Conservation (phyloP, 805 yeast genomes). For the Wickerhamia fluorescens region DNA sequence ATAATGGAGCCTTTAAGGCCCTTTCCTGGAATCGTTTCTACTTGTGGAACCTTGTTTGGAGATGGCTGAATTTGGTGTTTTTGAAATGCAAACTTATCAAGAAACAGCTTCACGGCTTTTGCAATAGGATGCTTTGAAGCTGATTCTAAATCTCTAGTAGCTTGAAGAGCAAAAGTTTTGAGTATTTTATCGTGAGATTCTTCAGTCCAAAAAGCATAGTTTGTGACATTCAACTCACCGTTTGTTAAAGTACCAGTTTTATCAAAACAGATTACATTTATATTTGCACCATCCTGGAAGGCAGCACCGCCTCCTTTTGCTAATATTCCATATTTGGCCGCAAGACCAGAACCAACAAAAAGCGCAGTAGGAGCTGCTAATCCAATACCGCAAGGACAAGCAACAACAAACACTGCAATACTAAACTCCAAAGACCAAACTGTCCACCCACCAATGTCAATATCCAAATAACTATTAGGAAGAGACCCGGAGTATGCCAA, state of each 20-base stretch:
- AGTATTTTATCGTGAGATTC: conserved; percentile 11
- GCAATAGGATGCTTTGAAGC: conserved; percentile 68
- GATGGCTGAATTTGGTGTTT: conserved; percentile 11
- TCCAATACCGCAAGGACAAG: conserved; percentile 84
- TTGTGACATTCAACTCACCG: conserved; percentile 53
- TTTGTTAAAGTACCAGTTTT: conserved; percentile 76
- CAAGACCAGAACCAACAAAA: conserved; percentile 72
- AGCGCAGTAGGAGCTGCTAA: conserved; percentile 81
- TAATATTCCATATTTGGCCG: conserved; percentile 69
- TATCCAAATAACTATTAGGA: conserved; percentile 51
- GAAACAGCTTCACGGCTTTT: conserved; percentile 40
- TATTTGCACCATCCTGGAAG: conserved; percentile 65
- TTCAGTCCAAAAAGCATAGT: conserved; percentile 27
- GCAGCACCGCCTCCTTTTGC: conserved; percentile 81
- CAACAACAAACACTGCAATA: conserved; percentile 73
- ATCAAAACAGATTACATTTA: conserved; percentile 65
- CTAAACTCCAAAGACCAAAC: conserved; percentile 76
- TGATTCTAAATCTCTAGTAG: conserved; percentile 52
- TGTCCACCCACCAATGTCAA: conserved; percentile 66
- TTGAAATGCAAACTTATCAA: conserved; percentile 26
- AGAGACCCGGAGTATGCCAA: conserved; percentile 49
- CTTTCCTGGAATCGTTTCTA: conserved; percentile 52
- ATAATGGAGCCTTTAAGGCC: conserved; percentile 46
- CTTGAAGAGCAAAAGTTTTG: conserved; percentile 32
- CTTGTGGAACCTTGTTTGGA: conserved; percentile 36